A percentile compares a stretch with the other conserved stretches of the same genome.
Conservation (phyloP, 805 yeast species). For the Saturnispora hagleri region DNA sequence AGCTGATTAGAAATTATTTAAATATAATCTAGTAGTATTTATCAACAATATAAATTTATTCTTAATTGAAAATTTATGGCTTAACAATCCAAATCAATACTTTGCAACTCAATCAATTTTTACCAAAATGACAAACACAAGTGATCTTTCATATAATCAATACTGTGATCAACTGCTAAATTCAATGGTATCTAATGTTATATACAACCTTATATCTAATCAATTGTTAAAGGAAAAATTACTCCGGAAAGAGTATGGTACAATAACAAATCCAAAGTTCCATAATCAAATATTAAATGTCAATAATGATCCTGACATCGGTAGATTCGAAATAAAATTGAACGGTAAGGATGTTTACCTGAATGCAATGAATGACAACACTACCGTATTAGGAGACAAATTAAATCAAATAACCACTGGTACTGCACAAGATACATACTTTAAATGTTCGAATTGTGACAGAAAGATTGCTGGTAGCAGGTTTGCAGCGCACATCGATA, state of each 20-base stretch:
- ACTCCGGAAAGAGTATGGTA: conserved; percentile 25
- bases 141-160: conserved; percentile 23
- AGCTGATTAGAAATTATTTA: neutral
- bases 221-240: conserved; percentile 26
- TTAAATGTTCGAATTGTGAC: conserved; percentile 71
- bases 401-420: conserved; percentile 9
- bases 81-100: neutral
- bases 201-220: conserved; percentile 26
- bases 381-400: conserved; percentile 10
- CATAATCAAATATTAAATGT: conserved; percentile 13
- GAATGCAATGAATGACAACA: conserved; percentile 13
- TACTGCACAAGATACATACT: conserved; percentile 36
- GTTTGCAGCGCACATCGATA: conserved; percentile 87
- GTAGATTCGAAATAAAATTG: conserved; percentile 19
- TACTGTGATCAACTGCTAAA: conserved; percentile 25
- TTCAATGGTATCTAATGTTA: conserved; percentile 27
- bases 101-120: neutral
- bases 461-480: conserved; percentile 85
- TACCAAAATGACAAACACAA: conserved; percentile 10
- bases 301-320: conserved; percentile 20
- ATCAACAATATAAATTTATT: too few species aligned
- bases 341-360: conserved; percentile 27
- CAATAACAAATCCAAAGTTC: conserved; percentile 18
- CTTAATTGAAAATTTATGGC: neutral
- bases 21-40: neutral